Conservation (phyloP, 2,329 filamentous ascomycete species). For the Periconia macrospinosa region DNA sequence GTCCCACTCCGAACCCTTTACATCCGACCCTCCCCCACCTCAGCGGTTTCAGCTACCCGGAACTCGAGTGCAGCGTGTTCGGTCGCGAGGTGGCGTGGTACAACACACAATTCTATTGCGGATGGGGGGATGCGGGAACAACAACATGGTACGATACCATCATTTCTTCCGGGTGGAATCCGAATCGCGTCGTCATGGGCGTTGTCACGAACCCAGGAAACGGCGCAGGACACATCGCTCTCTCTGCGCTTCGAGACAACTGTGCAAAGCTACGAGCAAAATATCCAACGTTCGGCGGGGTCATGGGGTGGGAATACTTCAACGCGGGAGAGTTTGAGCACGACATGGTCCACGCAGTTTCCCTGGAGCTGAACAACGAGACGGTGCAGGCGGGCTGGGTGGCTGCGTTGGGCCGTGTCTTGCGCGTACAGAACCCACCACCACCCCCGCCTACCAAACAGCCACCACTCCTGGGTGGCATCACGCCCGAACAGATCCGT, state of each 20-base stretch:
- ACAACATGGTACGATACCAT: constrained; percentile 57
- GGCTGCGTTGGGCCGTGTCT: constrained; percentile 59
- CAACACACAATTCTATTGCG: constrained; percentile 91
- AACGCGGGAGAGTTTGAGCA: constrained; percentile 58
- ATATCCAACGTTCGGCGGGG: constrained; percentile 67
- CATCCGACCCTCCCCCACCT: constrained; percentile 58
- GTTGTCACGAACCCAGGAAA: constrained; percentile 78
- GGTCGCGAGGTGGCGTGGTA: constrained; percentile 72
- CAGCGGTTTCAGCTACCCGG: constrained; percentile 79
- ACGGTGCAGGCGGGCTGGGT: constrained; percentile 62
- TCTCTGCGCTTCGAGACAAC: constrained; percentile 59
- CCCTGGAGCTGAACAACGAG: constrained; percentile 24
- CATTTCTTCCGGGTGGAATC: constrained; percentile 67
- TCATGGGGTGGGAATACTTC: constrained; percentile 97
- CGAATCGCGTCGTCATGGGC: constrained; percentile 75
- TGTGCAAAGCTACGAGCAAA: constrained; percentile 59
- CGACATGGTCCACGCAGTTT: constrained; percentile 29
- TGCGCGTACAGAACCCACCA: constrained; percentile 37
- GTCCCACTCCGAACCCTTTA: constrained; percentile 35
- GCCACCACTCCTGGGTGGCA: constrained; percentile 10
- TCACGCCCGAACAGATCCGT: constrained; percentile 36
- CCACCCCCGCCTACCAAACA: constrained; percentile 17
- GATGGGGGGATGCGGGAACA: constrained; percentile 71
- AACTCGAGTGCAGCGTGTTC: constrained; percentile 60
- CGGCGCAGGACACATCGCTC: constrained; percentile 64